Conservation (phyloP, 2,329 filamentous ascomycete species). For the Aspergillus bombycis region DNA sequence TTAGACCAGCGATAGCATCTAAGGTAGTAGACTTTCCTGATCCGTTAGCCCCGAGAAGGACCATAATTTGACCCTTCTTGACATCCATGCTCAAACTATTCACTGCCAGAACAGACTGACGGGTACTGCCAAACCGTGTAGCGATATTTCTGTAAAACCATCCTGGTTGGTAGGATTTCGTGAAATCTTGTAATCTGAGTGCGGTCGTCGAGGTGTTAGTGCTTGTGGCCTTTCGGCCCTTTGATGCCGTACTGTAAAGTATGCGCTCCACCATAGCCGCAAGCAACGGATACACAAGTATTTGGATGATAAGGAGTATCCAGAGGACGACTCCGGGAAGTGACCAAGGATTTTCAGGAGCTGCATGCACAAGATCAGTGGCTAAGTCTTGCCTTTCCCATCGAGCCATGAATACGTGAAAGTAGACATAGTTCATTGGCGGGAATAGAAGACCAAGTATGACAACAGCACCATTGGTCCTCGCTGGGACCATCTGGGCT, state of each 20-base stretch:
- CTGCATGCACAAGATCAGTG: constrained; percentile 63
- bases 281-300: constrained; percentile 74
- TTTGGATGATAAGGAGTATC: constrained; percentile 77
- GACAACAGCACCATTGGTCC: constrained; percentile 65
- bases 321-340: constrained; percentile 76
- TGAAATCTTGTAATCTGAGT: constrained; percentile 72
- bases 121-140: constrained; percentile 52
- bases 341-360: constrained; percentile 68
- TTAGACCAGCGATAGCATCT: constrained; percentile 82
- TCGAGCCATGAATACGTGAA: constrained; percentile 73
- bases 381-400: constrained; percentile 67
- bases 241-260: constrained; percentile 74
- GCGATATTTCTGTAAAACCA: constrained; percentile 57
- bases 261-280: constrained; percentile 73
- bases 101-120: constrained; percentile 77
- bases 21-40: constrained; percentile 89
- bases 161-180: constrained; percentile 75
- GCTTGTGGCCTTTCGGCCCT: constrained; percentile 53
- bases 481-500: constrained; percentile 69
- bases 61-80: constrained; percentile 78
- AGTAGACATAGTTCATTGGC: constrained; percentile 86
- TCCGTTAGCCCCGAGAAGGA: constrained; percentile 85
- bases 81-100: constrained; percentile 72
- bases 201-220: constrained; percentile 53
- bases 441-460: constrained; percentile 77